Evolutionary conservation across 2,329 filamentous ascomycete genomes (phyloP), one percentile per base, ranked within the genome.

Genomic region (Sporothrix dimorphospora): DNA sequence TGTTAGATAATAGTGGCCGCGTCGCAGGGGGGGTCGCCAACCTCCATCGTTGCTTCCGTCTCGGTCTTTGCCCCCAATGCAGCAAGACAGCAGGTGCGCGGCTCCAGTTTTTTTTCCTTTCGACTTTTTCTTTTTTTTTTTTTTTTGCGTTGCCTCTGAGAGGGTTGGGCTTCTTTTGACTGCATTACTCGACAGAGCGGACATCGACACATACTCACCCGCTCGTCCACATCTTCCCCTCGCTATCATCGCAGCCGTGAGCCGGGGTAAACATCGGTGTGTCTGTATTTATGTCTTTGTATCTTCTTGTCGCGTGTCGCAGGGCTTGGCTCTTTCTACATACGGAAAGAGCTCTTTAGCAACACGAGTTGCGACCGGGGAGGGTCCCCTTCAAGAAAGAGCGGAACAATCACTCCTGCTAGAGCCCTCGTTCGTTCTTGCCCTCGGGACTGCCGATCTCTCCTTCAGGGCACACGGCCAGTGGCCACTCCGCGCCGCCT

Each of bases 11-110:
- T 68, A 68, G 47, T n/a, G 66, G 30, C 49, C 34, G 66, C 66
- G 9, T 69, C 49, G 49, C 66, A 55, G 66, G 49, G 65, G 65
- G 42, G 30, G 27, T n/a, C 45, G 16, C 63, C 27, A 51, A 16
- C 65, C 42, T 69, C 66, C 49, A 57, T 55, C 34, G 34, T 55
- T 34, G 47, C 65, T 30, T 67, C 27, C 45, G 47, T 45, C n/a
- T 69, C 66, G 66, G 66, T 55, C n/a, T 24, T 45, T 57, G 66
- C 49, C 47, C 34, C 66, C 11, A 69, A 69, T 24, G 34, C 49
- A 69, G 66, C n/a, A 69, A 55, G 49, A 69, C 66, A 69, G n/a
- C 66, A 69, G 66, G 47, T 27, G 47, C 34, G 27, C 34, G 49
- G 11, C 30, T 59, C 70, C 40, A 42, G 27, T 65, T 45, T 69